Evolutionary conservation across 169 alveolate species (phyloP), one percentile per base, ranked within the genome.

Genomic region (Toxoplasma gondii): DNA sequence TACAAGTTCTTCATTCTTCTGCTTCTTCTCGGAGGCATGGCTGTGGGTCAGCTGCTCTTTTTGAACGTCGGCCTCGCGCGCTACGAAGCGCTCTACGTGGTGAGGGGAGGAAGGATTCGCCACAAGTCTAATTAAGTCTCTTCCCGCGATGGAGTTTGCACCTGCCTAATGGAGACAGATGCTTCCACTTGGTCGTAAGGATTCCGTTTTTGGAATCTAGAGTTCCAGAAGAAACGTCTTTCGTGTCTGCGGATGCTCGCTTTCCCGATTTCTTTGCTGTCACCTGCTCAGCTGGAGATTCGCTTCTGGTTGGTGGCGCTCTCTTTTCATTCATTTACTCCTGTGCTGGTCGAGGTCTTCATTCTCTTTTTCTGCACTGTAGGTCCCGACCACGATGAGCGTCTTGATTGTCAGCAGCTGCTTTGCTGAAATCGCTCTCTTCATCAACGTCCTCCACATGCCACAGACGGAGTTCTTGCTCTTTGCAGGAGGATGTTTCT

Each of bases 331-430:
- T 7, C 44, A 9, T 16, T 19, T 74, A 0, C 38, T n/a, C 12
- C n/a, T 19, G 29, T 4, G 29, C 7, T 64, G 9, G 4, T 27
- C 74, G 34, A 1, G 58, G 22, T 49, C 58, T 49, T 12, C 58
- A 49, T 49, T 12, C 58, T 49, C 58, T 49, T 64, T 27, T 4
- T 39, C 41, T 82, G 5, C 67, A 0, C 41, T 49, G 9, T 67
- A 82, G 90, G 90, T 82, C 17, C 90, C 90, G 9, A 82, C 90
- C 38, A 82, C 90, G 1, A 82, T 82, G 90, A 82, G 90, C 90
- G 38, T 31, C 4, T 49, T 82, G 1, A 82, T 82, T 49, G 67
- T 82, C 39, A 82, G 90, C 90, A 82, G 90, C 90, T 82, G 90
- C 90, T 41, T 82, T 34, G 90, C 67, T 10, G 90, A 82, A 31